Evolutionary conservation across 2,329 filamentous ascomycete genomes (phyloP).

Genomic region (Microthyrium microscopicum): DNA sequence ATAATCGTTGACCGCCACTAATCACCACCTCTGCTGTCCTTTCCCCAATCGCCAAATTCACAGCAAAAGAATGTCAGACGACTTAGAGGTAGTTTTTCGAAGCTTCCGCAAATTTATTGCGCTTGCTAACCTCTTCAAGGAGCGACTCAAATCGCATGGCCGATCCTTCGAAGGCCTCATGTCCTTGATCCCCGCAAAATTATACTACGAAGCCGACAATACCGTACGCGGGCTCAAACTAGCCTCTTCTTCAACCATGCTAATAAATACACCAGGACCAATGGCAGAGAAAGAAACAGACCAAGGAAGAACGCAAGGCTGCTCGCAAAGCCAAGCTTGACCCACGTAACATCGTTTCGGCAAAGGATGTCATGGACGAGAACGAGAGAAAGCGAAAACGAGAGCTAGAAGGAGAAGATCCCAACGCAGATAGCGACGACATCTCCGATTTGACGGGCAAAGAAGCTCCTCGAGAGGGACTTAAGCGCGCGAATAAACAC

Average conservation of each 20-base stretch:
- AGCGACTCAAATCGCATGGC: constrained; percentile 39
- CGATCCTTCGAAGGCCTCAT: constrained; percentile 75
- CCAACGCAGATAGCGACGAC: constrained; percentile 13
- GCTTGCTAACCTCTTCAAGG: constrained; percentile 20
- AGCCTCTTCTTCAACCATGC: constrained; percentile 5
- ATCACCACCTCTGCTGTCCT: too few species aligned
- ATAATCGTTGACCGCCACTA: too few species aligned
- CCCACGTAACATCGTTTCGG: constrained; percentile 76
- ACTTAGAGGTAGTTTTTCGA: constrained; percentile 24
- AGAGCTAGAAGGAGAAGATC: constrained; percentile 37
- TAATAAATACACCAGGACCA: constrained; percentile 46
- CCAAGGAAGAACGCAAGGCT: constrained; percentile 69
- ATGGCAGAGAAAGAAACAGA: constrained; percentile 92
- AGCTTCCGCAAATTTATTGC: constrained; percentile 12
- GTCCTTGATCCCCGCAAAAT: constrained; percentile 75
- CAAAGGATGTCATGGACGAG: constrained; percentile 86
- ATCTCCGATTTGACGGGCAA: constrained; percentile 19
- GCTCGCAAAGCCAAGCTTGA: constrained; percentile 82
- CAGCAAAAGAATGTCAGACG: constrained; percentile 20
- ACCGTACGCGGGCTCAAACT: constrained; percentile 8
- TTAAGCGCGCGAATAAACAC: constrained; percentile 17
- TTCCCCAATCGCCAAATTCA: too few species aligned
- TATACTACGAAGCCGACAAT: constrained; percentile 74
- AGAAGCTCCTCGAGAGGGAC: constrained; percentile 18
- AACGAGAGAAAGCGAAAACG: constrained; percentile 57